These are phyloP conservation scores for Teunomyces cretensis DNA, from an alignment of 805 yeast genomes.

Conservation along the genomic window DNA sequence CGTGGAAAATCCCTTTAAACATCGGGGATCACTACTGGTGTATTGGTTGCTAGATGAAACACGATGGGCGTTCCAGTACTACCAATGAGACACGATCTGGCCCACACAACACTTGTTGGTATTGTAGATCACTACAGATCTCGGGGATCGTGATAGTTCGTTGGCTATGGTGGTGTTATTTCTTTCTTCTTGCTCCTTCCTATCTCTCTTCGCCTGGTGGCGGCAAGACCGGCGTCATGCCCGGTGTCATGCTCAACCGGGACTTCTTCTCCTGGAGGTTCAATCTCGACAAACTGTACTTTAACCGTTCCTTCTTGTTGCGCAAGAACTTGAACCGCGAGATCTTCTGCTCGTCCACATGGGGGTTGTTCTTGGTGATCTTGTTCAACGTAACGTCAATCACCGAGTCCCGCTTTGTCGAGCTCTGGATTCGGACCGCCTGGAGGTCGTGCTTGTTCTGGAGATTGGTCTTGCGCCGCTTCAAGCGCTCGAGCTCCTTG, in stretches of 20 bases:
- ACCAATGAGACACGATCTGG: no score
- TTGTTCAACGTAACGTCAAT: conserved; percentile 10
- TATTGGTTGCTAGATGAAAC: no score
- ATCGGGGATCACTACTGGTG: no score
- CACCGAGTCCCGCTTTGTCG: conserved; percentile 9
- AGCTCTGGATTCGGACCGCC: conserved; percentile 32
- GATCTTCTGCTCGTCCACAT: conserved; percentile 34
- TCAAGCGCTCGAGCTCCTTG: conserved; percentile 30
- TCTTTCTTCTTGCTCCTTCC: no score
- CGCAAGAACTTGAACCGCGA: conserved; percentile 39
- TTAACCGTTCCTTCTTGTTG: conserved; percentile 45
- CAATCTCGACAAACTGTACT: conserved; percentile 33
- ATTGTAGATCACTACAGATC: no score
- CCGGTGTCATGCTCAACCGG: conserved; percentile 8
- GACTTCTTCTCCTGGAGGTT: conserved; percentile 16
- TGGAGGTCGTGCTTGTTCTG: conserved; percentile 41
- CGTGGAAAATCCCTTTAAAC: no score
- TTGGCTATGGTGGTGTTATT: no score
- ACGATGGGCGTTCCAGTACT: no score
- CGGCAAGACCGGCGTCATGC: conserved; percentile 6
- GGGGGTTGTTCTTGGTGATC: conserved; percentile 13
- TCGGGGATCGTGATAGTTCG: no score
- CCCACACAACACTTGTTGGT: no score
- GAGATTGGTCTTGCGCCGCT: conserved; percentile 31
- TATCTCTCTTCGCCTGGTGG: conserved; percentile 1